Evolutionary conservation across 768 basidiomycete genomes (phyloP).

Genomic region (Boletus insuetus): DNA sequence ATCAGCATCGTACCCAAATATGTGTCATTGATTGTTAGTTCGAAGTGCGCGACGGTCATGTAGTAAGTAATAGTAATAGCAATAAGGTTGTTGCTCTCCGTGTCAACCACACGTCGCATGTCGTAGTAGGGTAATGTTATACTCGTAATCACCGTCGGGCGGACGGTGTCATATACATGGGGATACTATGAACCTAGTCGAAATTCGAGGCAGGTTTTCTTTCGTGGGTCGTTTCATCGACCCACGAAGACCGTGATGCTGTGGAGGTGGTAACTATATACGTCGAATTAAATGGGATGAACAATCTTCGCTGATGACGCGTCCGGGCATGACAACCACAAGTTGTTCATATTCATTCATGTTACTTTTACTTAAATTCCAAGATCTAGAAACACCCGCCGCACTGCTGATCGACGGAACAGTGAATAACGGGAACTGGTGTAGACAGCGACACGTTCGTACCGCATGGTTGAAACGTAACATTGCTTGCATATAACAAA

Average conservation of each 20-base stretch:
- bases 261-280: neutral
- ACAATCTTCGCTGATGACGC: too few relatives aligned
- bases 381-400: neutral
- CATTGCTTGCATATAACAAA: too few relatives aligned
- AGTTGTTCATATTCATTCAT: neutral
- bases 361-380: neutral
- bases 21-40: neutral
- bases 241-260: neutral
- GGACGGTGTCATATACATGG: neutral
- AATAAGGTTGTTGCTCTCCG: neutral
- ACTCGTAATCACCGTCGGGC: conserved; percentile 2
- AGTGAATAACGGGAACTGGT: neutral
- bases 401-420: neutral
- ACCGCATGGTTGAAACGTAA: neutral
- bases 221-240: neutral
- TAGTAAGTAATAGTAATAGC: neutral
- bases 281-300: neutral
- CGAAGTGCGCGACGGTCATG: too few relatives aligned
- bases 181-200: neutral
- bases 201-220: neutral
- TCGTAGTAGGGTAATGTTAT: too few relatives aligned
- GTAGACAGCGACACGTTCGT: neutral
- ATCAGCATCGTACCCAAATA: neutral
- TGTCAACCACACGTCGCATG: neutral
- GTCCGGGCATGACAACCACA: neutral